Evolutionary conservation across 1,284 basidiomycete species (phyloP), one percentile per base, ranked within the genome.

Genomic region (Irpex rosettiformis): DNA sequence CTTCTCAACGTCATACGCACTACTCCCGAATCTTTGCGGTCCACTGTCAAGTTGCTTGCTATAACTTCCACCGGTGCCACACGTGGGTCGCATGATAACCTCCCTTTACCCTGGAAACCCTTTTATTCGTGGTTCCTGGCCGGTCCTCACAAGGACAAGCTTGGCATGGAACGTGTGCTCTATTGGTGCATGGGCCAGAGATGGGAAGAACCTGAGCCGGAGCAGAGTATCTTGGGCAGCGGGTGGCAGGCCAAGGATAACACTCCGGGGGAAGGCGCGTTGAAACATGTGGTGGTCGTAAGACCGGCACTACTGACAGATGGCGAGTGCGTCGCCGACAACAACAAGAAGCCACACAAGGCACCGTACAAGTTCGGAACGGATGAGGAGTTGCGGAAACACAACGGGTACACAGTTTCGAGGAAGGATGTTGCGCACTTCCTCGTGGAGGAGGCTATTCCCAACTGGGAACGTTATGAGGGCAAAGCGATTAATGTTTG

Each of bases 361-460:
- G n/a, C 25, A 7, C 81, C 84, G 64, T 70, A 74, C 30, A 74
- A 74, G 18, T 54, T 64, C n/a, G 69, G 69, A 4, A 71, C 73
- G 27, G 73, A 67, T 0, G 74, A 62, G 4, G 63, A 81, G 18
- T 10, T 25, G 48, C 4, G 27, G 10, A 60, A 73, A n/a, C 28
- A 81, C 0, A 62, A 66, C 1, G 64, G 64, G 13, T 89, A 79
- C 66, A 80, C 77, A n/a, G 69, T 89, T 7, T 85, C 85, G 40
- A 74, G 87, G 65, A 75, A 74, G 64, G 88, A 89, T 66, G 79
- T 84, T 0, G 84, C 79, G 1, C 84, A 88, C 71, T 89, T 88
- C 66, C 66, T 89, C n/a, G 79, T 76, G 1, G 78, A 86, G 58
- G 74, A 72, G 1, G 69, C 78, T 16, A 37, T 81, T 55, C 69